Base-by-base conservation (phyloP, 192 early-diverging fungal species). In the Podila epicladia region DNA sequence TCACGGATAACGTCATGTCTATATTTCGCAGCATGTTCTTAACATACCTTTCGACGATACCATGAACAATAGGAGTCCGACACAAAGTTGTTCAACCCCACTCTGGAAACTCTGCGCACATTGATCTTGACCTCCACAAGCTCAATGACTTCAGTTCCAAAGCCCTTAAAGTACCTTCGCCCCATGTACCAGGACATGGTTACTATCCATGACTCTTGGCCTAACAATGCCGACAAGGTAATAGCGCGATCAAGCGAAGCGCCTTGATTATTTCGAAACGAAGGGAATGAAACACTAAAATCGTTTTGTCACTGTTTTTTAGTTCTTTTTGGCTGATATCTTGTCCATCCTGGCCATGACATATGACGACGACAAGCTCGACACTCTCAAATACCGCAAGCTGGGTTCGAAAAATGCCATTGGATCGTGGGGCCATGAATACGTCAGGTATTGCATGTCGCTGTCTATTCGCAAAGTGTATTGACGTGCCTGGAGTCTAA, bases 131-230 rank as follows among this genome's bases (percentile, higher is more conserved):
- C 97, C 11, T 93, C 96, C 9, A 96, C 97, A 5, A 94, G 93
- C 65, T 99, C 98, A 53, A 99, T 99, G 98, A 98, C 98, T 9
- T 96, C 96, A n/a, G 98, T 98, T 6, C 97, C 98, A 60, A 99
- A 99, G 82, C 97, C 97, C 29, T 90, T 99, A 75, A 99, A 99
- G 85, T 99, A 94, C 72, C 83, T 99, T 64, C 90, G 97, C 65
- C 91, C 91, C 45, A 94, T 96, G 65, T 98, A 97, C 83, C 74
- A 78, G 57, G 87, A 89, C 6, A 73, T 98, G 64, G 79, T 85
- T 49, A 86, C 86, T 17, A 82, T 96, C 29, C 94, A 93, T 71
- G 89, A 91, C 17, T 82, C 75, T 15, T 98, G 97, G 97, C 67
- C 82, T 87, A 72, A 86, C 69, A 83, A 69, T 22, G 87, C 92